Evolutionary conservation across 176 grass and related monocot genomes (phyloP), one percentile per base, ranked within the genome.

Genomic region (Raddia distichophylla): DNA sequence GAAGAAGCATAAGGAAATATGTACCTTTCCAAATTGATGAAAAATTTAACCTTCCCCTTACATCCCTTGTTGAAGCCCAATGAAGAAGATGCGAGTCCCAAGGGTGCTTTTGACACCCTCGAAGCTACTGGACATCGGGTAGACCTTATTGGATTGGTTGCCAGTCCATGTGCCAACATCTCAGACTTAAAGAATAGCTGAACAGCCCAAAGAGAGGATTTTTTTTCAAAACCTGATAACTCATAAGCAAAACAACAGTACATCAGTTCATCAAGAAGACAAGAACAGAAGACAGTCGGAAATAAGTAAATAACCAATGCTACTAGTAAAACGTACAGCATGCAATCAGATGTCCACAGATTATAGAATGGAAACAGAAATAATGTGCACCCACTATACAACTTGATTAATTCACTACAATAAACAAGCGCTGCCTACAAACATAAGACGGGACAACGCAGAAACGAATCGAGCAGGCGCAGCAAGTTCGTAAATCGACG

Each of bases 121-220:
- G n/a, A 71, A 64, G 66, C 67, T 35, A 33, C 57, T 54, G 83
- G 58, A 67, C 66, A 85, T 49, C 12, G 65, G 18, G 76, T 69
- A 44, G 83, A 47, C 59, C 81, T 94, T n/a, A 71, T 47, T 46
- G 90, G 78, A 92, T 86, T 78, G 45, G 57, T 90, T 56, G 77
- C 61, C 80, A 92, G 75, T 72, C 88, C 84, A 87, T 79, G 87
- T 4, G 74, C 57, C 51, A 87, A 85, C 94, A 97, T 97, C 13
- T 40, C 37, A 40, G 37, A 40, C 37, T 83, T 86, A 68, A 81
- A 7, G n/a, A 65, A 77, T 37, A 17, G 59, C 16, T 79, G 17
- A 56, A 83, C 49, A 89, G 42, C n/a, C 71, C 57, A 57, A 10
- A 68, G 7, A 4, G 1, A 83, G 19, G 32, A 53, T 50, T 1